Percentiles rank a stretch among this genome's conserved stretches.
These are phyloP conservation scores for Didymella sp. DNA, from an alignment of 2,329 filamentous ascomycete genomes.

Conservation along the genomic window DNA sequence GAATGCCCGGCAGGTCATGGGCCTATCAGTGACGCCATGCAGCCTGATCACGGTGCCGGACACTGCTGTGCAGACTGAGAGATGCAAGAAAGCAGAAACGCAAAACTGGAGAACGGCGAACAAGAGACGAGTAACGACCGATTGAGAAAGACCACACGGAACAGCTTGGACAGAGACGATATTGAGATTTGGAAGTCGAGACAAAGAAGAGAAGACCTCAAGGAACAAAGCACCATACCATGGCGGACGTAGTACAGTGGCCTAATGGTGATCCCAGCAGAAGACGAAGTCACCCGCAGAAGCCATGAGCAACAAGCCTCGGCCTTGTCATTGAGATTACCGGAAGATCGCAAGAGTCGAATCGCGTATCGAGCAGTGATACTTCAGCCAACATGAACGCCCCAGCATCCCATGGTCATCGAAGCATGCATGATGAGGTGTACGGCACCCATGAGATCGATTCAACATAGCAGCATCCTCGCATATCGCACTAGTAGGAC, in stretches of 20 bases:
- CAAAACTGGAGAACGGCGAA: not conserved
- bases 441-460: not conserved
- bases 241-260: not conserved
- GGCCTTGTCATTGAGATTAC: not conserved
- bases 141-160: not conserved
- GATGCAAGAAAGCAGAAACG: not conserved
- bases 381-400: not conserved
- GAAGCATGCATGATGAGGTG: not conserved
- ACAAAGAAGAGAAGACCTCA: not conserved
- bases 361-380: not conserved
- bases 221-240: not conserved
- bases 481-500: not conserved
- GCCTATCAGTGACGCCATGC: not conserved
- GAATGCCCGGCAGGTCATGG: not conserved
- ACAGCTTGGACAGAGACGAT: not conserved
- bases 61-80: not conserved
- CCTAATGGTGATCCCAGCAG: no score
- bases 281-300: not conserved
- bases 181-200: not conserved
- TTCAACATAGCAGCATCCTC: not conserved
- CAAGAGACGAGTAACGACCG: not conserved
- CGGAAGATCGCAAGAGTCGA: not conserved
- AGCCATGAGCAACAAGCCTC: not conserved
- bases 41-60: not conserved
- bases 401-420: not conserved